These are phyloP conservation scores for Xylaria polymorpha DNA, from an alignment of 2,329 filamentous ascomycete genomes.

Conservation along the genomic window DNA sequence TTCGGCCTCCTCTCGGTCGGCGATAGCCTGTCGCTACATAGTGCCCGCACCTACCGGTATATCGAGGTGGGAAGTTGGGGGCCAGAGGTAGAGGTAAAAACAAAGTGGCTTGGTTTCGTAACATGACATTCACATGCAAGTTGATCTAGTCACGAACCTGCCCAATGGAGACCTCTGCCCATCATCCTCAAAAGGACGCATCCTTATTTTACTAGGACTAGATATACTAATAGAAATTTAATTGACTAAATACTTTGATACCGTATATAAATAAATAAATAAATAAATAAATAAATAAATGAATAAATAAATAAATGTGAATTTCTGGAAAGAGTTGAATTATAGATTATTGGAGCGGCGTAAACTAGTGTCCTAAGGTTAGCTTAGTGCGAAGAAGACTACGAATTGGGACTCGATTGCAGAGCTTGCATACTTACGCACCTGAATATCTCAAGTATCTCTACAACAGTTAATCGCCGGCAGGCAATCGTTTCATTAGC, in stretches of 20 bases:
- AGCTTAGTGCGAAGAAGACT: neutral
- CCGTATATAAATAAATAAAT: neutral
- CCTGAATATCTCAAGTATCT: neutral
- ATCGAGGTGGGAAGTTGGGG: slow-evolving; percentile 33
- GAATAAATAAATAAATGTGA: neutral
- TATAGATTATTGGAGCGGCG: neutral
- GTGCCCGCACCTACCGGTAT: slow-evolving; percentile 9
- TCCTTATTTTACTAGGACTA: neutral
- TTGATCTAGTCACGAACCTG: neutral
- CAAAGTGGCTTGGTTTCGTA: neutral
- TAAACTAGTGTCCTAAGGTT: neutral
- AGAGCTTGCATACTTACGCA: neutral
- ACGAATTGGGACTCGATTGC: slow-evolving; percentile 4
- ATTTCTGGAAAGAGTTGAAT: neutral
- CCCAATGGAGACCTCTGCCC: neutral
- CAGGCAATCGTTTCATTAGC: slow-evolving; percentile 16
- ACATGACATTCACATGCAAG: slow-evolving; percentile 30
- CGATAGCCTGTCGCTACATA: slow-evolving; percentile 13
- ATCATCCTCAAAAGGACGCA: neutral
- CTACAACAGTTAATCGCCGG: neutral
- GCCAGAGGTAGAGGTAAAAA: slow-evolving; percentile 8
- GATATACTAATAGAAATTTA: neutral
- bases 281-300: neutral
- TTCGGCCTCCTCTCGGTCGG: slow-evolving; percentile 21
- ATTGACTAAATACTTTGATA: neutral